Conservation (phyloP, 176 grass and related monocot species). For the Secale cereale region DNA sequence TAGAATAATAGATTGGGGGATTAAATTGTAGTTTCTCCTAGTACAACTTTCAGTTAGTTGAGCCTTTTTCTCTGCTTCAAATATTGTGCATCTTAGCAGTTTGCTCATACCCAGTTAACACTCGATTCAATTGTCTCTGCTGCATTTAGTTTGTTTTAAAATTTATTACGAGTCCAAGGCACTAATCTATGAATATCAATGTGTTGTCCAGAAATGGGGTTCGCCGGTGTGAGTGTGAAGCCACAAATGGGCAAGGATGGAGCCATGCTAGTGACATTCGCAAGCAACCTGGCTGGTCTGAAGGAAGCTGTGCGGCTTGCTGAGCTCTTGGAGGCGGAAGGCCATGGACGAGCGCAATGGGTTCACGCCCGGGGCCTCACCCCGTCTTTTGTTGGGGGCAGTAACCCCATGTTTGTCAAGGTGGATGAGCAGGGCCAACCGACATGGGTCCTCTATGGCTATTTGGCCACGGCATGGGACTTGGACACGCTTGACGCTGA, state of each 20-base stretch:
- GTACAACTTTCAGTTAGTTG: neutral
- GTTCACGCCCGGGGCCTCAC: conserved; percentile 14
- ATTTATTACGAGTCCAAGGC: neutral
- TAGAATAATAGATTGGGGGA: neutral
- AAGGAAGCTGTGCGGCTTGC: conserved; percentile 63
- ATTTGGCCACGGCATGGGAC: conserved; percentile 75
- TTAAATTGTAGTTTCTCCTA: neutral
- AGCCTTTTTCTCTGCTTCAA: neutral
- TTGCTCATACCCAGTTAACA: neutral
- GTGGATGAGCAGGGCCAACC: conserved; percentile 53
- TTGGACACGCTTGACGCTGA: conserved; percentile 64
- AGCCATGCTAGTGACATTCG: conserved; percentile 66
- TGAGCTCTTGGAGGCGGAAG: conserved; percentile 51
- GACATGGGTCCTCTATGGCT: conserved; percentile 73
- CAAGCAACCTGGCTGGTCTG: conserved; percentile 52
- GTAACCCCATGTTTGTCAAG: conserved; percentile 58
- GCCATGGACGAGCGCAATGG: conserved; percentile 56
- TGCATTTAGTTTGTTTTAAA: neutral
- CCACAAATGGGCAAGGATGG: conserved; percentile 66
- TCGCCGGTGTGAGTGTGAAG: conserved; percentile 42
- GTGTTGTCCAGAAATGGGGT: conserved; percentile 71
- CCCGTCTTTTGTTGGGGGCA: conserved; percentile 17
- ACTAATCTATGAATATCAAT: neutral
- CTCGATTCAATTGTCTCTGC: neutral
- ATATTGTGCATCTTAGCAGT: neutral